Evolutionary conservation across 495 filamentous ascomycete genomes (phyloP).

Genomic region (Podospora didyma): DNA sequence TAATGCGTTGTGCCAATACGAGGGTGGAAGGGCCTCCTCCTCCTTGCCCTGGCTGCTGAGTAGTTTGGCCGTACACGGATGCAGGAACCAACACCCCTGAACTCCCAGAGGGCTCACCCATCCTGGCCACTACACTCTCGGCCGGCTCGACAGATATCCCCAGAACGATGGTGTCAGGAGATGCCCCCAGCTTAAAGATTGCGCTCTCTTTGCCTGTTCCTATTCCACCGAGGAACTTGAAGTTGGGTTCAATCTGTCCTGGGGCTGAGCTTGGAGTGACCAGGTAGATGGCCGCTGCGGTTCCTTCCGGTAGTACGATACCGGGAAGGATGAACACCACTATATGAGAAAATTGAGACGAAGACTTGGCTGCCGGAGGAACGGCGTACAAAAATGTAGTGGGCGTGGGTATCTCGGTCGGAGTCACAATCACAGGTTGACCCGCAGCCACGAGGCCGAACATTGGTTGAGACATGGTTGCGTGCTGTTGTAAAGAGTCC

Average conservation of each 20-base stretch:
- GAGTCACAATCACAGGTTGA: constrained; percentile 39
- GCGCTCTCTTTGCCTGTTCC: constrained; percentile 84
- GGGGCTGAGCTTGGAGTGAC: constrained; percentile 36
- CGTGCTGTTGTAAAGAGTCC: too few species aligned
- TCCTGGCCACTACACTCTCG: constrained; percentile 61
- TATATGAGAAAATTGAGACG: constrained; percentile 67
- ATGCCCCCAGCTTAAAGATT: constrained; percentile 67
- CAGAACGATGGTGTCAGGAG: constrained; percentile 48
- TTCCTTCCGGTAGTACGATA: constrained; percentile 63
- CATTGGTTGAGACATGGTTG: constrained; percentile 23
- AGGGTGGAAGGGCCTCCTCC: constrained; percentile 52
- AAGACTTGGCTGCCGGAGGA: constrained; percentile 23
- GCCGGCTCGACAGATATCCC: constrained; percentile 81
- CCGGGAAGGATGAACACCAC: constrained; percentile 88
- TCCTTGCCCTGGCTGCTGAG: constrained; percentile 9
- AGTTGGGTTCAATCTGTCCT: constrained; percentile 40
- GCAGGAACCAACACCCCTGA: neutral
- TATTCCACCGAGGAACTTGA: constrained; percentile 82
- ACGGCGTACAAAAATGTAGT: constrained; percentile 44
- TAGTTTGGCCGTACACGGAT: neutral
- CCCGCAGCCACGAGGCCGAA: constrained; percentile 52
- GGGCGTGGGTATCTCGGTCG: constrained; percentile 35
- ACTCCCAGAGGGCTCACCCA: constrained; percentile 48
- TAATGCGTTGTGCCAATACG: constrained; percentile 84
- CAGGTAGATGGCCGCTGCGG: constrained; percentile 86